phyloP scores from a whole-genome alignment of 345 rosid species.

The Mallotus nudiflorus region DNA sequence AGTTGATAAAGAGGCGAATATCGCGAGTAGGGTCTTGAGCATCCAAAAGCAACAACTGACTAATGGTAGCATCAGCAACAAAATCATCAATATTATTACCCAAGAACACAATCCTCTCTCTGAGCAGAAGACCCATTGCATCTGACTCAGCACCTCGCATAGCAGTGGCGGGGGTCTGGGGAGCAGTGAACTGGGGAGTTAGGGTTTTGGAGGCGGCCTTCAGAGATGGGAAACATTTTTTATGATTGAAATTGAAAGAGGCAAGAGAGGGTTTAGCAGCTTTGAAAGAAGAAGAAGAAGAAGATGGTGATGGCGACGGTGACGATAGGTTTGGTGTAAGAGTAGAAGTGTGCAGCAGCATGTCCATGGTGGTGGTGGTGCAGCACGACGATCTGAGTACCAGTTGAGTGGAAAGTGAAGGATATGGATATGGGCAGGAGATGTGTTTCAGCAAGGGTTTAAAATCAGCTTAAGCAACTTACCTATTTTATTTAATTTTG shows the following conservation, averaged over 20 bases:
- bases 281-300: slow-evolving; percentile 9
- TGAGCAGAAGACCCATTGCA: slow-evolving; percentile 82
- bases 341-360: background rate
- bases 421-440: no score
- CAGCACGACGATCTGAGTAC: no score
- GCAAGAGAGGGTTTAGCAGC: slow-evolving; percentile 13
- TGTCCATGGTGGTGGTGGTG: slow-evolving; percentile 3
- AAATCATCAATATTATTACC: slow-evolving; percentile 77
- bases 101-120: slow-evolving; percentile 80
- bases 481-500: no score
- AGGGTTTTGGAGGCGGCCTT: slow-evolving; percentile 39
- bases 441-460: no score
- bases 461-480: no score
- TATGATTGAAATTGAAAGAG: slow-evolving; percentile 14
- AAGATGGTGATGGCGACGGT: slow-evolving; percentile 18
- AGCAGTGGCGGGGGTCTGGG: slow-evolving; percentile 67
- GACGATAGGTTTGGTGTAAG: background rate
- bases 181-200: slow-evolving; percentile 26
- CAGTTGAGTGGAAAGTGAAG: background rate
- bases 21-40: slow-evolving; percentile 90
- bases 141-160: slow-evolving; percentile 75
- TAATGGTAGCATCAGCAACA: slow-evolving; percentile 81
- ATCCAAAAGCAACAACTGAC: slow-evolving; percentile 82
- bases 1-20: slow-evolving; percentile 82
- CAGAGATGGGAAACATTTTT: slow-evolving; percentile 28